Evolutionary conservation across 2,329 filamentous ascomycete genomes (phyloP).

Genomic region (Teratosphaeria viscida): DNA sequence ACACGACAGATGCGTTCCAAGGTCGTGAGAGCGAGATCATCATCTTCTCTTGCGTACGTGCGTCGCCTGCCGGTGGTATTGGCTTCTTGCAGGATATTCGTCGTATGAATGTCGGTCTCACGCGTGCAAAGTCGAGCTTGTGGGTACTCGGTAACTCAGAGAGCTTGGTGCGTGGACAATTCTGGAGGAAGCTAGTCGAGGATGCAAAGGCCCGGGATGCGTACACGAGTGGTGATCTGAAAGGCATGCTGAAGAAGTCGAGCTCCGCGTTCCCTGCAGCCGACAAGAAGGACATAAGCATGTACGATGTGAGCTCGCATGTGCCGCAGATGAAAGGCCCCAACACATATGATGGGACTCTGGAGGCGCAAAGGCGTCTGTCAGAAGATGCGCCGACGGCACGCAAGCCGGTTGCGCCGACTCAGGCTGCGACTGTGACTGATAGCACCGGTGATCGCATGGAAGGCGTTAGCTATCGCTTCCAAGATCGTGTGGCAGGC

Average conservation of each 20-base stretch:
- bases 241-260: constrained; percentile 44
- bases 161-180: constrained; percentile 75
- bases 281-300: constrained; percentile 10
- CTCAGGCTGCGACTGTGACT: constrained; percentile 6
- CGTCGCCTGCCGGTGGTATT: constrained; percentile 83
- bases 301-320: constrained; percentile 13
- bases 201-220: constrained; percentile 65
- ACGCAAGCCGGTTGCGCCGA: background rate
- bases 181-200: constrained; percentile 77
- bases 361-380: background rate
- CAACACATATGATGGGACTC: background rate
- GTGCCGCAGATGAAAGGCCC: constrained; percentile 4
- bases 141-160: constrained; percentile 93
- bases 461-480: constrained; percentile 25
- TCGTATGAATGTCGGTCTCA: constrained; percentile 98
- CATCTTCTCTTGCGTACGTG: constrained; percentile 96
- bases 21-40: constrained; percentile 95
- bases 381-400: background rate
- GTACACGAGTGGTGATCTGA: constrained; percentile 62
- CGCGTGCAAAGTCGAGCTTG: constrained; percentile 87
- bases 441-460: constrained; percentile 29
- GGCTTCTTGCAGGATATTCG: constrained; percentile 97
- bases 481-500: constrained; percentile 17
- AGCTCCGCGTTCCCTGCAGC: constrained; percentile 32
- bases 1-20: constrained; percentile 96